Base-by-base conservation (phyloP, 305 asterid species). In the Fraxinus ornus region DNA sequence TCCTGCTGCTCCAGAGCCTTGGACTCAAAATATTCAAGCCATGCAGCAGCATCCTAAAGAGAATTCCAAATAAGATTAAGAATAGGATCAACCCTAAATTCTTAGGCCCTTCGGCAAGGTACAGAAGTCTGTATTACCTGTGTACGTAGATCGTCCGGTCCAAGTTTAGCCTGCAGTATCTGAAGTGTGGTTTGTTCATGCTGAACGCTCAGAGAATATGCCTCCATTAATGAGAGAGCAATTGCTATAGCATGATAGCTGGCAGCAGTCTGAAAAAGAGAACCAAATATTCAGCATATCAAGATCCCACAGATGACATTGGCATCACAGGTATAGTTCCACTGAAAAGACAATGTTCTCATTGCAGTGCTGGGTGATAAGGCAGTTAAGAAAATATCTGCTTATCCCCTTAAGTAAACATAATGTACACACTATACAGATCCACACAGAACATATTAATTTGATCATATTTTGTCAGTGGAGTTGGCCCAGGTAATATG, bases 1-100 rank as follows among this genome's bases (percentile, higher is more conserved):
- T 93, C 98, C 88, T 95, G 98, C 89, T 95, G 98, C 88, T 95
- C 98, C 87, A 93, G 88, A 73, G 98, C 98, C 87, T 93, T 95
- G 80, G 98, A 95, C 87, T 95, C 98, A 4, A 95, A 95, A 86
- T 95, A 95, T 85, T 94, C 98, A 73, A 94, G 95, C 98, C 98
- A 94, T 83, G 98, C 98, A 82, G 98, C 97, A 39, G 98, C 98
- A 88, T 93, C 98, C 98, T 95, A 79, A 35, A 83, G 71, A 86
- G 76, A 79, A 80, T 74, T 87, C 83, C 62, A 71, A 78, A 82
- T 68, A 83, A 78, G 78, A 79, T 73, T 82, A 76, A 77, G 86
- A 82, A 84, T 60, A 85, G 76, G 86, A 76, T 39, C 81, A 81
- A 77, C 79, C 78, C 26, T 4, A 52, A 82, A 79, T 33, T 75